phyloP scores from a whole-genome alignment of 179 eudicot genomes.

The Kewa caespitosa region DNA sequence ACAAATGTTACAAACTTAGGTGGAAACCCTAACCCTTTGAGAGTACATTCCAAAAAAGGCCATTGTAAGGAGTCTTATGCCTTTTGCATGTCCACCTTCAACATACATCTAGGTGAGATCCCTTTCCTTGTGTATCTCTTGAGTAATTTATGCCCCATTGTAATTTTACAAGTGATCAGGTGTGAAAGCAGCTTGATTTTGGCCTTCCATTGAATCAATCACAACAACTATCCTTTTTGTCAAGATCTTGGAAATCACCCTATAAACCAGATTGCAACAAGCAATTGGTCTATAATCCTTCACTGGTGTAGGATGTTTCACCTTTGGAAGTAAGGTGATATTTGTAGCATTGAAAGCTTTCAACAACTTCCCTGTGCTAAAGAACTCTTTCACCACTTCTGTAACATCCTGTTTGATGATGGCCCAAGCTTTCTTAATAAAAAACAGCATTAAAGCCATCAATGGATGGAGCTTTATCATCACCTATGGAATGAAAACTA shows the following conservation, averaged over 20 bases:
- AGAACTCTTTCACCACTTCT: too few relatives aligned
- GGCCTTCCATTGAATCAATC: not conserved
- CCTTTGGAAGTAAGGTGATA: not conserved
- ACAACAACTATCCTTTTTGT: not conserved
- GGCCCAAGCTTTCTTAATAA: too few relatives aligned
- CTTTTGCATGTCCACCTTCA: not conserved
- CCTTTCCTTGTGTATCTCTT: not conserved
- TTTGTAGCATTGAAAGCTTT: too few relatives aligned
- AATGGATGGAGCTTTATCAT: too few relatives aligned
- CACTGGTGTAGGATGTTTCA: not conserved
- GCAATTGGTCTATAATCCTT: not conserved
- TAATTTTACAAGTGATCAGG: not conserved
- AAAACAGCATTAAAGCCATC: too few relatives aligned
- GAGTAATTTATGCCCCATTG: not conserved
- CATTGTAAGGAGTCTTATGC: not conserved
- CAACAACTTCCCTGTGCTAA: too few relatives aligned
- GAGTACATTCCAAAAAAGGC: not conserved
- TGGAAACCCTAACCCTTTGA: not conserved
- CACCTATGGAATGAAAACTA: too few relatives aligned
- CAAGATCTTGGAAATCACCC: not conserved
- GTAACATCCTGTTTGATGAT: too few relatives aligned
- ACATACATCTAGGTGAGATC: not conserved
- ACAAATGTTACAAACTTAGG: not conserved
- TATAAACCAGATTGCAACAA: not conserved
- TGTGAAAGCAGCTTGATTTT: not conserved